Conservation (phyloP, 2,329 filamentous ascomycete species). For the Basipetospora chlamydospora region DNA sequence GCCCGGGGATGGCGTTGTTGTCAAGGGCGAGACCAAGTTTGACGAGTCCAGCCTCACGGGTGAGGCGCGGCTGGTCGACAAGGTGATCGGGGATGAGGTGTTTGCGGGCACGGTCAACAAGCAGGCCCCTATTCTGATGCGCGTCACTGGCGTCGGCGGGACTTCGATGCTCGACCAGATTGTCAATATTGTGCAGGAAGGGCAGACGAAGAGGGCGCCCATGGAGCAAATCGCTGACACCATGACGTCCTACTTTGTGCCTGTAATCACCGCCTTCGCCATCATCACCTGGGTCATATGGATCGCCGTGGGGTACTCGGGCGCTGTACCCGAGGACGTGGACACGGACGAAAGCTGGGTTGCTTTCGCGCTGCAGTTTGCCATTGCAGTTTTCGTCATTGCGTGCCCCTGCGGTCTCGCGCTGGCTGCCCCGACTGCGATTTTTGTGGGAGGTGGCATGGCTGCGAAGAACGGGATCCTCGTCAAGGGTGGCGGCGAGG, state of each 20-base stretch:
- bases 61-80: conserved; percentile 54
- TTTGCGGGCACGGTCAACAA: conserved; percentile 66
- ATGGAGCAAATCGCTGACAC: conserved; percentile 62
- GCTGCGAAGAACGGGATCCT: conserved; percentile 70
- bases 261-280: conserved; percentile 53
- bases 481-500: conserved; percentile 72
- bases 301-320: conserved; percentile 48
- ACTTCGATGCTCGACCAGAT: conserved; percentile 70
- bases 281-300: conserved; percentile 59
- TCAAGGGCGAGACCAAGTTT: conserved; percentile 51
- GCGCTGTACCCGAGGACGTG: conserved; percentile 37
- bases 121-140: conserved; percentile 44
- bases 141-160: conserved; percentile 49
- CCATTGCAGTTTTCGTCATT: conserved; percentile 76
- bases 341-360: conserved; percentile 49
- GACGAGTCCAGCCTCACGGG: conserved; percentile 86
- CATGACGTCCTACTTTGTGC: conserved; percentile 65
- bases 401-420: conserved; percentile 76
- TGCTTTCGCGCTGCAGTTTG: conserved; percentile 65
- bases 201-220: conserved; percentile 60
- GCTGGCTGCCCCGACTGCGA: conserved; percentile 71
- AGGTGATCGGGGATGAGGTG: conserved; percentile 46
- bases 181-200: conserved; percentile 61
- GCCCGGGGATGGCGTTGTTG: conserved; percentile 62
- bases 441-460: conserved; percentile 69